A percentile compares a stretch with the other conserved stretches of the same genome.
phyloP scores from a whole-genome alignment of 371 early-diverging fungal species.

The Gilbertella persicaria region DNA sequence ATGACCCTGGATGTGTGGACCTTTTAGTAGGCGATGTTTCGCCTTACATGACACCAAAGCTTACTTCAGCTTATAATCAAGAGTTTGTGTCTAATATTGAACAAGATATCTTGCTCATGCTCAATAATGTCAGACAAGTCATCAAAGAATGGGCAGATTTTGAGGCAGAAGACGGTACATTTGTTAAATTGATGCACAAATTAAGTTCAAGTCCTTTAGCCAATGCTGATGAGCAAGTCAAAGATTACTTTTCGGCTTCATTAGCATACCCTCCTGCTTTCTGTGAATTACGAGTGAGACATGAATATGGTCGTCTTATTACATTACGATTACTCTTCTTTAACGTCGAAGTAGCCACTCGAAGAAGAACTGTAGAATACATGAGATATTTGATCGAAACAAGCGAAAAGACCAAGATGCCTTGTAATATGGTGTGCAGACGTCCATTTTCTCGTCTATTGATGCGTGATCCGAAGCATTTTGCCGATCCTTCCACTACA shows the following conservation, averaged over 20 bases:
- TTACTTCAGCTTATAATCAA: conserved; percentile 41
- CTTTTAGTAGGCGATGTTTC: conserved; percentile 47
- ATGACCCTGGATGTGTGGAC: conserved; percentile 48
- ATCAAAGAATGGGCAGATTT: conserved; percentile 36
- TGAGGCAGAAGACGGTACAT: conserved; percentile 44
- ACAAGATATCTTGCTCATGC: conserved; percentile 25
- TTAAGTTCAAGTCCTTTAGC: conserved; percentile 5
- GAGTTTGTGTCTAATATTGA: conserved; percentile 43
- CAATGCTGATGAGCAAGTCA: conserved; percentile 13
- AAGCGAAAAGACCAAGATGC: conserved; percentile 14
- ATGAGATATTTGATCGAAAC: conserved; percentile 20
- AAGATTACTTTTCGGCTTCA: conserved; percentile 28
- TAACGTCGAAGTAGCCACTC: conserved; percentile 43
- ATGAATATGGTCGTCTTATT: conserved; percentile 45
- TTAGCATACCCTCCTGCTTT: conserved; percentile 38
- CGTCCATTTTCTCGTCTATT: conserved; percentile 53
- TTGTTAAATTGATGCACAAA: conserved; percentile 42
- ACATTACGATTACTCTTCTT: conserved; percentile 51
- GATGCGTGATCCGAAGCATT: conserved; percentile 54
- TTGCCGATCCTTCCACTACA: conserved; percentile 6
- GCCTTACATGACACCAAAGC: conserved; percentile 48
- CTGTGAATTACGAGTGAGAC: conserved; percentile 42
- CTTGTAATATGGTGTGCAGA: conserved; percentile 42
- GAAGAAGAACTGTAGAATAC: conserved; percentile 27
- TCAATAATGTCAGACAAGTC: conserved; percentile 21